Conservation (phyloP, 2,329 filamentous ascomycete species). For the Cytospora chrysosperma region DNA sequence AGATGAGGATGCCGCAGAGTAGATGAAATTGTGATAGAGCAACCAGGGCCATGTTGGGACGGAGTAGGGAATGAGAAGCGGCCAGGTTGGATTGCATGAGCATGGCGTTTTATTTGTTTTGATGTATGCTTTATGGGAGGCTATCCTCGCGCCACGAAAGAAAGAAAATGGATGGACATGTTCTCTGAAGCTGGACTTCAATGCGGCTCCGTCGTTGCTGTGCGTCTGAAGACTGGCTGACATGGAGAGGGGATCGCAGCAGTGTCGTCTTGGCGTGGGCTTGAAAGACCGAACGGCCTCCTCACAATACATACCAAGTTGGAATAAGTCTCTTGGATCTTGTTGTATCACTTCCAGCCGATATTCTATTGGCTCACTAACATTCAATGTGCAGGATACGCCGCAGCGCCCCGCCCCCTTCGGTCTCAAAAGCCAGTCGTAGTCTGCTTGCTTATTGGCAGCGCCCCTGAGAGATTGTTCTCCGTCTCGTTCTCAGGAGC, state of each 20-base stretch:
- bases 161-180: conserved; percentile 9
- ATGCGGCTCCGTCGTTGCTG: not conserved
- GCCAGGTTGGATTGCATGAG: conserved; percentile 31
- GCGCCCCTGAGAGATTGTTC: too few relatives aligned
- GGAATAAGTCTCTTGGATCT: too few relatives aligned
- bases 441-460: too few relatives aligned
- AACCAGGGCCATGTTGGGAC: conserved; percentile 20
- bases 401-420: too few relatives aligned
- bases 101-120: conserved; percentile 31
- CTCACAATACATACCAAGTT: too few relatives aligned
- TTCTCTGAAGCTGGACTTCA: not conserved
- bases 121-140: conserved; percentile 15
- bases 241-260: not conserved
- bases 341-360: too few relatives aligned
- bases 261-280: not conserved
- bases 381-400: too few relatives aligned
- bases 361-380: too few relatives aligned
- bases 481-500: too few relatives aligned
- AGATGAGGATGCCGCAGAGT: not conserved
- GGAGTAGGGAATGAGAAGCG: conserved; percentile 1
- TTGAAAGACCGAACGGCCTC: not conserved
- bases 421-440: too few relatives aligned
- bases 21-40: conserved; percentile 22
- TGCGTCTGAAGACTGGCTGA: not conserved
- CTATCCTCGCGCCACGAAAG: conserved; percentile 2